Evolutionary conservation across 208 protist genomes (phyloP), one percentile per base, ranked within the genome.

Genomic region (Crithidia expoeki): DNA sequence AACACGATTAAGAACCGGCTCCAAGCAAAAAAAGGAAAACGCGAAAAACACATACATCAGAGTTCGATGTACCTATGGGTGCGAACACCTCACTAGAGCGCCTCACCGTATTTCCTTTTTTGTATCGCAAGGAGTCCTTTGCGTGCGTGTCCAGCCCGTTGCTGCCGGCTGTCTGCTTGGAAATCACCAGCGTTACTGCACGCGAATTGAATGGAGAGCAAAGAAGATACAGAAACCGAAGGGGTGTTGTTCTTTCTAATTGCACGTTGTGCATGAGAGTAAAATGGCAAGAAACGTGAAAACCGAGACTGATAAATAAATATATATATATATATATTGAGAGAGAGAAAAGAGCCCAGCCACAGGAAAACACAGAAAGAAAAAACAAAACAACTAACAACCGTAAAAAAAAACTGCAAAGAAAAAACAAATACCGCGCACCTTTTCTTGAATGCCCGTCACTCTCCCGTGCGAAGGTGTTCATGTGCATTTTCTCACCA

Each of bases 261-360:
- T 32, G 33, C 33, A 14, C 56, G 40, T 10, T 33, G 34, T 61
- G 49, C 36, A 44, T 9, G 36, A 49, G 56, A 61, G 49, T 32
- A 30, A 32, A n/a, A n/a, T 33, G 23, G 63, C 40, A 68, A 50
- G 64, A 72, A 72, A 33, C 44, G 40, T 23, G 32, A 49, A 32
- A 32, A 53, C 14, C 19, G 23, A 46, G n/a, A 59, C n/a, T 63
- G n/a, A 21, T 12, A 25, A 56, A 21, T 4, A 19, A 47, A n/a
- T n/a, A n/a, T n/a, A n/a, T n/a, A n/a, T n/a, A n/a, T n/a, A n/a
- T n/a, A n/a, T n/a, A n/a, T n/a, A n/a, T n/a, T n/a, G n/a, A n/a
- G n/a, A 2, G 51, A 42, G 60, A 19, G 42, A 5, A 68, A 27
- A 23, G 25, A 56, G 33, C 44, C 25, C 46, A 30, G 21, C 40